Base-by-base conservation (phyloP, 176 grass and related monocot species). In the Aegilops sharonensis region DNA sequence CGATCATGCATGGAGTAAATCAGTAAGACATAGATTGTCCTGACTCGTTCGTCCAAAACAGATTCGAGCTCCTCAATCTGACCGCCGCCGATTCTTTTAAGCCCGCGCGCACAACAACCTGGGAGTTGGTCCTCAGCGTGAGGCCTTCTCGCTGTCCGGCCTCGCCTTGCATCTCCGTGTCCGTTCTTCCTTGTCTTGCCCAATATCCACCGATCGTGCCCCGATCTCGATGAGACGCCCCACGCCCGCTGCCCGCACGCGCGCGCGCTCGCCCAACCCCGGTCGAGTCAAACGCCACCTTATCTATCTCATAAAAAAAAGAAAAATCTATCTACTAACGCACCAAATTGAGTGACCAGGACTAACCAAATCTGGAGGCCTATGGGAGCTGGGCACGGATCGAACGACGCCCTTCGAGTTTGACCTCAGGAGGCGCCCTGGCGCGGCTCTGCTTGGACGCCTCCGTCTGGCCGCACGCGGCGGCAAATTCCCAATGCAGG, bases 131-230 rank as follows among this genome's bases (percentile, higher is more conserved):
- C 75, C 64, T 87, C 39, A 3, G 25, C 48, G 27, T 15, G 74
- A 83, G 48, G 37, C 8, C 27, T 29, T 60, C 67, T 32, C 27
- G 77, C 69, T 65, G 59, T 64, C 81, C 11, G 65, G 67, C 40
- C 27, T 34, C 6, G 34, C 81, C 7, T 77, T 87, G 86, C 81
- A 90, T 87, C 81, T 91, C 81, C 84, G 11, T 89, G 91, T 95
- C 89, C 61, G 60, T 93, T 89, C 82, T 63, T 77, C 83, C 75
- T 93, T 93, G 94, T 96, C 94, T 89, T 89, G 91, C 88, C 21
- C 40, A 78, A 85, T 83, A 79, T 45, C 86, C 52, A 88, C 83
- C 71, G 11, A 80, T 35, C 85, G 36, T 65, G 68, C 73, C 10
- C 8, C 13, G 60, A 87, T 87, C 75, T 80, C 81, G 75, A 87